Base-by-base conservation (phyloP, 148 eudicot species). In the Diospyros lotus region DNA sequence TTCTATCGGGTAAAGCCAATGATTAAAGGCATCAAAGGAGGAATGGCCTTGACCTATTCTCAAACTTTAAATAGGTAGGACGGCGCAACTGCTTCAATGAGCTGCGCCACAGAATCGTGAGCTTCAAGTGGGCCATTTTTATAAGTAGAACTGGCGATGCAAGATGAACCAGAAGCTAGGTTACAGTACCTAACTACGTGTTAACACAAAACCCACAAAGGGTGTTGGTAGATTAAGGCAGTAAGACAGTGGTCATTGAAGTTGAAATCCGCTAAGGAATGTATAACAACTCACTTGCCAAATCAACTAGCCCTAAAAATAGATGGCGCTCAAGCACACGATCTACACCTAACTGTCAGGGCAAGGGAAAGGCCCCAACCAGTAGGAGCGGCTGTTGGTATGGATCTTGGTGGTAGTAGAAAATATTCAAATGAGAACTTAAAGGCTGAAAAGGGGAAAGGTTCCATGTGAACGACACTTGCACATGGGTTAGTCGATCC, bases 401-500 rank as follows among this genome's bases (percentile, higher is more conserved):
- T 8, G 17, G 17, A 65, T 48, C 68, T 50, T 58, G 63, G 74
- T 58, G 64, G 74, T 41, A 71, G 74, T 58, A 41, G 64, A 64
- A 48, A 48, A 48, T 48, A 48, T 48, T 48, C 1, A 48, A 48
- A 48, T 48, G 52, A 48, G 52, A 48, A 71, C 73, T 71, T 71
- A 58, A 73, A 46, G 68, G 76, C 68, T 55, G 46, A 63, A 73
- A 46, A 73, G 68, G 68, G 68, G 76, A 63, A 63, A 61, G 56
- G 59, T 73, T 73, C 59, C 68, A 62, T 48, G 68, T 50, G 68
- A 62, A 62, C 45, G 14, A 28, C 76, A 73, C 68, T 63, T 73
- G 46, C 61, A 71, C 62, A 48, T 48, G 52, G 52, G 52, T 48
- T 48, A 48, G 52, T 48, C 8, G 52, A 48, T 48, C 52, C 8